Conservation (phyloP, 2,329 filamentous ascomycete species). For the Boeremia lycopersici region DNA sequence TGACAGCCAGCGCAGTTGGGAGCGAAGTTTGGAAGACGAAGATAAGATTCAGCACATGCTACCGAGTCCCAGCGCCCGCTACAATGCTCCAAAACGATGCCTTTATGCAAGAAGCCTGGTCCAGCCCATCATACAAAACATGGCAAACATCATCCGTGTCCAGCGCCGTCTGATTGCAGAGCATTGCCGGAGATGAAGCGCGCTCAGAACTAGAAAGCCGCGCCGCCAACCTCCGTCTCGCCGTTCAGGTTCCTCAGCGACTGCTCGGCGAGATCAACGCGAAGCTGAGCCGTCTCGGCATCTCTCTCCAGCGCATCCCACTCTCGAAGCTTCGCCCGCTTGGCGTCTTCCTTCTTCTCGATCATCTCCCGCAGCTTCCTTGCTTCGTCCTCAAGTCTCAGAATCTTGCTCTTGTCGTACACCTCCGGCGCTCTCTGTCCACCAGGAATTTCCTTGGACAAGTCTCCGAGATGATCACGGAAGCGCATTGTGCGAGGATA, state of each 20-base stretch:
- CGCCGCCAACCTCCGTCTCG: constrained; percentile 47
- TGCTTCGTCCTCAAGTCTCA: constrained; percentile 55
- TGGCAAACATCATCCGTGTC: background rate
- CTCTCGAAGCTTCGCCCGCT: constrained; percentile 51
- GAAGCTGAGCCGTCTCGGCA: constrained; percentile 51
- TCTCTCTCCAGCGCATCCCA: constrained; percentile 55
- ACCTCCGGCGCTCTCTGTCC: constrained; percentile 52
- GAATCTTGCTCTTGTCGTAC: constrained; percentile 51
- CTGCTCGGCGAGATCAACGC: constrained; percentile 55
- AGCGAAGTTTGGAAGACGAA: background rate
- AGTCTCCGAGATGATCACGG: constrained; percentile 49
- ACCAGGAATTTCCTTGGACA: constrained; percentile 53
- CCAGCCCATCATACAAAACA: constrained; percentile 11
- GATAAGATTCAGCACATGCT: background rate
- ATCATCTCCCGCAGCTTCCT: constrained; percentile 53
- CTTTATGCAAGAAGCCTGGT: constrained; percentile 14
- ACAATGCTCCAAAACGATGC: constrained; percentile 18
- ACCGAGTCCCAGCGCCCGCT: constrained; percentile 16
- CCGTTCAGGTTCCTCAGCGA: constrained; percentile 51
- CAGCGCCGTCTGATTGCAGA: background rate
- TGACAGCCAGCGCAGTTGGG: background rate
- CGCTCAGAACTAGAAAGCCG: constrained; percentile 38
- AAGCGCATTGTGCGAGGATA: constrained; percentile 57
- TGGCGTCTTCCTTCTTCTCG: constrained; percentile 54
- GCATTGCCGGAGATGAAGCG: background rate